These are phyloP conservation scores for Colletotrichum gloeosporioides DNA, from an alignment of 2,329 filamentous ascomycete species.

Conservation along the genomic window DNA sequence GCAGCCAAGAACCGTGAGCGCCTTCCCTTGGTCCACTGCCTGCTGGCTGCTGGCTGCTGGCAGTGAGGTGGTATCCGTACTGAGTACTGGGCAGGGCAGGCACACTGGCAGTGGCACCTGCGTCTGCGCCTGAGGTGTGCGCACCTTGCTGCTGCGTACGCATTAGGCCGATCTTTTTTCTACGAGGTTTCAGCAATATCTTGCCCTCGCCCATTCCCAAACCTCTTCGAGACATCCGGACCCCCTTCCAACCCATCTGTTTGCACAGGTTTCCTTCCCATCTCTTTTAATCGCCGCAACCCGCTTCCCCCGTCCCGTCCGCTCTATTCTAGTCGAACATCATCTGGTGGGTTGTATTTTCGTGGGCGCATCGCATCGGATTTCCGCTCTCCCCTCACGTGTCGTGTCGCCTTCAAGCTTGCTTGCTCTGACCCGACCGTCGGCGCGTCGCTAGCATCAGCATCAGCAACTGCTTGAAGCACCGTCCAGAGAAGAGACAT, in stretches of 20 bases:
- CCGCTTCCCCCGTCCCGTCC: neutral
- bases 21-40: neutral
- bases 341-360: constrained; percentile 12
- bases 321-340: neutral
- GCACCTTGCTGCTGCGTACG: neutral
- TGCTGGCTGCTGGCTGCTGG: neutral
- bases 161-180: constrained; percentile 23
- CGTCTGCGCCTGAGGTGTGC: neutral
- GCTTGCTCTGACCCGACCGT: constrained; percentile 5
- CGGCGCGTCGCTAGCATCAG: constrained; percentile 11
- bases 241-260: constrained; percentile 20
- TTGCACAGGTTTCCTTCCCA: constrained; percentile 17
- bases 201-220: constrained; percentile 28
- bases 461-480: neutral
- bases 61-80: neutral
- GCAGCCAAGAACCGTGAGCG: neutral
- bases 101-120: neutral
- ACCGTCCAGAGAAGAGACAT: neutral
- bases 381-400: constrained; percentile 12
- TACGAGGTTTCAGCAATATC: constrained; percentile 31
- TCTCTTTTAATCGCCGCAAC: constrained; percentile 18
- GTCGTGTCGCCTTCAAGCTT: constrained; percentile 14
- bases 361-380: constrained; percentile 15
- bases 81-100: neutral
- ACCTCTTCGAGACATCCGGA: constrained; percentile 26